Evolutionary conservation across 1,284 basidiomycete species (phyloP).

Genomic region (Ganoderma lingzhi): DNA sequence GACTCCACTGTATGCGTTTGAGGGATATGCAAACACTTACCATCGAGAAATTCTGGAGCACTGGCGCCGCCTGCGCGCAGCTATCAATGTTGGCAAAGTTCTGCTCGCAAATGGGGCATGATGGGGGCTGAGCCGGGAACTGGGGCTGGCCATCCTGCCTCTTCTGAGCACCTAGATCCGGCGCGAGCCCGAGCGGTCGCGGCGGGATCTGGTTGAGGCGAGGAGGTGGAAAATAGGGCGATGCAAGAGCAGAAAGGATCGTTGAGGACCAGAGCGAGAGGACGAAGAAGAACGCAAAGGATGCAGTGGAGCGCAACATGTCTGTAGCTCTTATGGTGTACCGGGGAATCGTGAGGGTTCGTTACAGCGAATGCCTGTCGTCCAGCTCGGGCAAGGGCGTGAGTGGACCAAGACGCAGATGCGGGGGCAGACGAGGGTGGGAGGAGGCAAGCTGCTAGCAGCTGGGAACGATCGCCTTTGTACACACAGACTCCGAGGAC

Average conservation of each 20-base stretch:
- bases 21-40: slow-evolving; percentile 44
- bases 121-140: slow-evolving; percentile 59
- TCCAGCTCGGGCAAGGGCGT: slow-evolving; percentile 1
- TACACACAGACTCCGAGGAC: not conserved
- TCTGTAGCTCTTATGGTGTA: not conserved
- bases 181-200: slow-evolving; percentile 5
- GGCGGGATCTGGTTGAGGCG: not conserved
- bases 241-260: slow-evolving; percentile 23
- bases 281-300: slow-evolving; percentile 21
- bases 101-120: slow-evolving; percentile 61
- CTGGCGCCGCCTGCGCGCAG: slow-evolving; percentile 64
- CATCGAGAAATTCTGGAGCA: slow-evolving; percentile 64
- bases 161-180: slow-evolving; percentile 5
- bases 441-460: slow-evolving; percentile 15
- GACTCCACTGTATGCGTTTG: no score
- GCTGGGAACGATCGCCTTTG: slow-evolving; percentile 5
- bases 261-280: slow-evolving; percentile 18
- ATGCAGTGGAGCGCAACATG: slow-evolving; percentile 22
- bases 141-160: slow-evolving; percentile 43
- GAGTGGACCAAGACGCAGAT: not conserved
- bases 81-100: slow-evolving; percentile 60
- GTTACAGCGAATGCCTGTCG: slow-evolving; percentile 11
- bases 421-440: slow-evolving; percentile 8
- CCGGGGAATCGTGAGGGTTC: slow-evolving; percentile 8
- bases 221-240: slow-evolving; percentile 23